Conservation (phyloP, 1,284 basidiomycete species). For the Apiotrichum gracile region DNA sequence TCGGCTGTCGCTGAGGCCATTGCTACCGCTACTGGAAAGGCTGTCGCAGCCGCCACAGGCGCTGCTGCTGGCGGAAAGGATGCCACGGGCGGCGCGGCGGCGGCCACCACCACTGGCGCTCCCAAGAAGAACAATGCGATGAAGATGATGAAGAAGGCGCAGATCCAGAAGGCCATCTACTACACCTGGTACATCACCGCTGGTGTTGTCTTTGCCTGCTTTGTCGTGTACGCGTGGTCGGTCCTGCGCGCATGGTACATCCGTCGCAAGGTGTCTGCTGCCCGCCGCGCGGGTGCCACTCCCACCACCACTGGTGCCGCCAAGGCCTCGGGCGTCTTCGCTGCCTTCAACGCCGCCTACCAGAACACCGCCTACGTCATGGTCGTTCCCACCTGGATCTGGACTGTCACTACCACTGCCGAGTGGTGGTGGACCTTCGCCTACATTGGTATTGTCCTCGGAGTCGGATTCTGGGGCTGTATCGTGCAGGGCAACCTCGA, state of each 20-base stretch:
- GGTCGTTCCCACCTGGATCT: conserved; percentile 15
- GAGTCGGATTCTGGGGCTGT: conserved; percentile 9
- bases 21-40: neutral
- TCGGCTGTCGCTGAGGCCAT: neutral
- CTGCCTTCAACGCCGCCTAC: neutral
- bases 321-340: neutral
- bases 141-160: neutral
- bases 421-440: conserved; percentile 13
- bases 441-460: conserved; percentile 13
- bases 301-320: neutral
- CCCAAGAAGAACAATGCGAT: neutral
- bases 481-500: conserved; percentile 7
- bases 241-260: neutral
- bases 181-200: conserved; percentile 13
- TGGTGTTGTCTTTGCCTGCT: conserved; percentile 6
- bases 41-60: neutral
- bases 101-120: neutral
- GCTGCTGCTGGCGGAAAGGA: neutral
- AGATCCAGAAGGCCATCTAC: conserved; percentile 6
- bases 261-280: conserved; percentile 5
- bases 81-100: neutral
- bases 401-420: conserved; percentile 3
- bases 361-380: conserved; percentile 11
- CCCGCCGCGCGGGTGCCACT: neutral
- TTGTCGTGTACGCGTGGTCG: conserved; percentile 1